A percentile compares a stretch with the other conserved stretches of the same genome.
These are phyloP conservation scores for Acanthochlamys bracteata DNA, from an alignment of 106 monocot species.

Conservation along the genomic window DNA sequence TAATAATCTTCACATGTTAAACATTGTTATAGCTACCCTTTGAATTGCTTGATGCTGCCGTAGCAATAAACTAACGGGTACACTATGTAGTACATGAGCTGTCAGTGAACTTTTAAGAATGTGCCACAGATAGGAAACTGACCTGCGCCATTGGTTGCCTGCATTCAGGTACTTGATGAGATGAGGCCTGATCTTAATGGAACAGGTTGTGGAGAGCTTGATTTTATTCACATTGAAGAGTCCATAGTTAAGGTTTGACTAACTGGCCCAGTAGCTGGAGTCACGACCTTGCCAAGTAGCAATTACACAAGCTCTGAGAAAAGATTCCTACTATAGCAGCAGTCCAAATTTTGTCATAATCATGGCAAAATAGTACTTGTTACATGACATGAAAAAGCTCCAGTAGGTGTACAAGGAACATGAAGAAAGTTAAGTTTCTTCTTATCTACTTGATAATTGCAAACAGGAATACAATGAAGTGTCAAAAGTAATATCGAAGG, in stretches of 20 bases:
- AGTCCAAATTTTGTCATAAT: conserved; percentile 61
- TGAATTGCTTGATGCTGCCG: too few species aligned
- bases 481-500: too few species aligned
- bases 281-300: conserved; percentile 94
- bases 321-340: conserved; percentile 96
- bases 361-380: not conserved
- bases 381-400: not conserved
- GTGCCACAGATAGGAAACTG: too few species aligned
- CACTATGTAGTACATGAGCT: too few species aligned
- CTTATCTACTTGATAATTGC: too few species aligned
- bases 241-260: conserved; percentile 86
- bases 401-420: not conserved
- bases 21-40: too few species aligned
- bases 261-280: conserved; percentile 82
- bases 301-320: conserved; percentile 82
- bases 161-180: conserved; percentile 83
- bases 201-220: conserved; percentile 87
- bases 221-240: conserved; percentile 72
- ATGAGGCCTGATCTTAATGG: conserved; percentile 91
- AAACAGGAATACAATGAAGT: too few species aligned
- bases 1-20: too few species aligned
- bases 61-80: too few species aligned
- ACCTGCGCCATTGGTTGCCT: not conserved
- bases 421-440: not conserved
- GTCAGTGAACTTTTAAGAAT: too few species aligned